Evolutionary conservation across 805 yeast genomes (phyloP).

Genomic region (Helenozyma rhizophorensis): DNA sequence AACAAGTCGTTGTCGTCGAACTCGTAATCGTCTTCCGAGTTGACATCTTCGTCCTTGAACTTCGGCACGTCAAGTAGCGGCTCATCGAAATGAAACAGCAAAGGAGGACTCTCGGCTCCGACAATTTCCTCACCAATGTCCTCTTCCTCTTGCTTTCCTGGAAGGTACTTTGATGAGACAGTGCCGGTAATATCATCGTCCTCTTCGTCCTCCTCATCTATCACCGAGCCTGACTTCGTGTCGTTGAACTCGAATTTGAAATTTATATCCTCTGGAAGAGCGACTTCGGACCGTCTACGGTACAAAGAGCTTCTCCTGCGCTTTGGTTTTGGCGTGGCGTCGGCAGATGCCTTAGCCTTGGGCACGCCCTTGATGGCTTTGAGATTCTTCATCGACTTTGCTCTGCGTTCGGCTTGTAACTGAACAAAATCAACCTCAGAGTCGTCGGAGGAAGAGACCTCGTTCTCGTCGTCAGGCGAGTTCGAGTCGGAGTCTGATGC

Average conservation of each 20-base stretch:
- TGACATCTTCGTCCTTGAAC: conserved; percentile 43
- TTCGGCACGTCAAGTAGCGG: conserved; percentile 47
- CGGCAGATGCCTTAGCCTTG: conserved; percentile 5
- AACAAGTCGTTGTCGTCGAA: conserved; percentile 46
- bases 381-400: conserved; percentile 37
- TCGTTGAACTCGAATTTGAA: conserved; percentile 42
- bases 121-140: conserved; percentile 62
- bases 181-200: conserved; percentile 15
- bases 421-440: conserved; percentile 70
- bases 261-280: conserved; percentile 39
- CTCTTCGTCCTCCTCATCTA: conserved; percentile 17
- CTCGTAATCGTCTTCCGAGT: conserved; percentile 64
- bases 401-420: conserved; percentile 64
- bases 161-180: too few species aligned
- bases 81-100: conserved; percentile 29
- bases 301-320: conserved; percentile 10
- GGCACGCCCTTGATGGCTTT: conserved; percentile 9
- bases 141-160: conserved; percentile 37
- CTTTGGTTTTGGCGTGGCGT: too few species aligned
- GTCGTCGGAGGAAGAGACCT: conserved; percentile 46
- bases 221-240: conserved; percentile 8
- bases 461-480: conserved; percentile 23
- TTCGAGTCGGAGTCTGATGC: conserved; percentile 27
- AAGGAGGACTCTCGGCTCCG: conserved; percentile 1
- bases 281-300: conserved; percentile 34